Conservation (phyloP, 177 flowering plant genomes). For the Tripterygium wilfordii region DNA sequence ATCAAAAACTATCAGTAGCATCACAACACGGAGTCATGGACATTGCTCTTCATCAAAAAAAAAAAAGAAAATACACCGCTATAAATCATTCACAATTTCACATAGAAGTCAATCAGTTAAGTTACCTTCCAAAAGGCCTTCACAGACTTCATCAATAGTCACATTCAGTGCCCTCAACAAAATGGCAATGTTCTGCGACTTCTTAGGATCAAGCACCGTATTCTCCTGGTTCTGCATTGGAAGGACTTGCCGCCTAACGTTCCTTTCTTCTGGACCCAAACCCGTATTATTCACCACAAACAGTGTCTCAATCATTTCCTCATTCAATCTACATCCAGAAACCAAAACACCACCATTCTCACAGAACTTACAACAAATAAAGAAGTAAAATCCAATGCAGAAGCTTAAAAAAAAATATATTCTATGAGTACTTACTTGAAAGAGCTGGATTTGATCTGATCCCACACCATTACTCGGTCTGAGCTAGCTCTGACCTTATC, state of each 20-base stretch:
- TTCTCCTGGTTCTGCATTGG: slow-evolving; percentile 19
- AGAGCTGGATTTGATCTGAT: slow-evolving; percentile 54
- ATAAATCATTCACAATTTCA: too few species aligned
- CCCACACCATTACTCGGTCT: slow-evolving; percentile 57
- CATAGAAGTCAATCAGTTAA: not conserved
- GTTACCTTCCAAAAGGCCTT: slow-evolving; percentile 36
- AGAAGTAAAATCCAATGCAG: not conserved
- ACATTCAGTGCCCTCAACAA: slow-evolving; percentile 46
- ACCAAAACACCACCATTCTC: slow-evolving; percentile 5
- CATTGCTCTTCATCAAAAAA: too few species aligned
- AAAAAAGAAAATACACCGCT: not conserved
- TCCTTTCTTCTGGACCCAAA: slow-evolving; percentile 17
- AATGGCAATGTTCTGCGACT: slow-evolving; percentile 43
- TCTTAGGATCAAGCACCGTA: slow-evolving; percentile 35
- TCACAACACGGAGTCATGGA: too few species aligned
- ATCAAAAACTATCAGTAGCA: too few species aligned
- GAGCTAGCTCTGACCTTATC: slow-evolving; percentile 54
- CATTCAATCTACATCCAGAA: slow-evolving; percentile 34
- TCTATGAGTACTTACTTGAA: slow-evolving; percentile 32
- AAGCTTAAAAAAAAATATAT: not conserved
- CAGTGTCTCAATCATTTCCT: slow-evolving; percentile 44
- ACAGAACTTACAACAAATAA: not conserved
- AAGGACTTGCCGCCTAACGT: slow-evolving; percentile 3
- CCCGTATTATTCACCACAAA: slow-evolving; percentile 28
- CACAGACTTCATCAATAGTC: slow-evolving; percentile 46